phyloP scores from a whole-genome alignment of 2,329 filamentous ascomycete genomes.

The Pleurostoma richardsiae region DNA sequence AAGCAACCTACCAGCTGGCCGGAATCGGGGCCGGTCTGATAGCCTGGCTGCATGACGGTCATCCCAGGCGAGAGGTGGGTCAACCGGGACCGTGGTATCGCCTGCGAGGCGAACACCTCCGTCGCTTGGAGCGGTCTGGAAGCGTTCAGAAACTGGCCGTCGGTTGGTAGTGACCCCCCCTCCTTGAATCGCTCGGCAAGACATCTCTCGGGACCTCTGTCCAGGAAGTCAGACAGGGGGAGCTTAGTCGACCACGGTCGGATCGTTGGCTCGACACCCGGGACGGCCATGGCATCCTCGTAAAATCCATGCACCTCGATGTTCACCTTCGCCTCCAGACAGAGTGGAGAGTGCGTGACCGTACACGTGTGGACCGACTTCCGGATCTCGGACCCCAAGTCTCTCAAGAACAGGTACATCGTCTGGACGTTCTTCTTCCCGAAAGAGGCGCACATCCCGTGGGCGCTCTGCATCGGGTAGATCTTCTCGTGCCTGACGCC shows the following conservation, averaged over 20 bases:
- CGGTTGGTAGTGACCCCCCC: constrained; percentile 1
- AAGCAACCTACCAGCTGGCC: no score
- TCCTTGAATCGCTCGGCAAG: constrained; percentile 40
- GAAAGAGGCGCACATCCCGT: constrained; percentile 45
- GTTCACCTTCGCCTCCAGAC: constrained; percentile 42
- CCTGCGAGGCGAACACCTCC: no score
- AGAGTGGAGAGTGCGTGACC: constrained; percentile 32
- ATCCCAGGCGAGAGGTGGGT: no score
- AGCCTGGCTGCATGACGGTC: no score
- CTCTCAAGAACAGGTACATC: constrained; percentile 26
- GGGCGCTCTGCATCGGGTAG: constrained; percentile 43
- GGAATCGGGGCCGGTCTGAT: no score
- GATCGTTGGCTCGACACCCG: background rate
- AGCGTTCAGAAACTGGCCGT: no score
- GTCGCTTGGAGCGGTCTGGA: no score
- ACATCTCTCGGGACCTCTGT: constrained; percentile 45
- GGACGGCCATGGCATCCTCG: constrained; percentile 38
- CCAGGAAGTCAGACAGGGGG: constrained; percentile 42
- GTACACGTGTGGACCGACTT: constrained; percentile 21
- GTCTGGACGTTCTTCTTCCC: constrained; percentile 39
- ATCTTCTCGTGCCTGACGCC: constrained; percentile 41
- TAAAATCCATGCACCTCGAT: constrained; percentile 54
- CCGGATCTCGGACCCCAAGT: constrained; percentile 20
- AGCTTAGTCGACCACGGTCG: constrained; percentile 11
- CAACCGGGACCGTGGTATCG: no score